Conservation (phyloP, 1,284 basidiomycete species). For the Ustilago curta region DNA sequence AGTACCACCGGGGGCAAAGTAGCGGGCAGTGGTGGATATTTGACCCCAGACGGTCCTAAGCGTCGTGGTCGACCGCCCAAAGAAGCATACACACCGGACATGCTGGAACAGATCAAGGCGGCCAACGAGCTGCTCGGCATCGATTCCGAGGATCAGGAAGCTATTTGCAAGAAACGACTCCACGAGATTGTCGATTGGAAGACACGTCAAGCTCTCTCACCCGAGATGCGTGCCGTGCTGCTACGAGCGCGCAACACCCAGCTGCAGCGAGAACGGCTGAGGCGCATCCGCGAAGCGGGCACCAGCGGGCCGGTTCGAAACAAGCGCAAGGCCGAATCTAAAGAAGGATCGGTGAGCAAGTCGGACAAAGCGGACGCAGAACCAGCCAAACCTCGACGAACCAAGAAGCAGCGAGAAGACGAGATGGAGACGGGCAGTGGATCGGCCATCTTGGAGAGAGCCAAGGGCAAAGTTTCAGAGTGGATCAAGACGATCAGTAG, state of each 20-base stretch:
- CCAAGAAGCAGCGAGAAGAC: neutral
- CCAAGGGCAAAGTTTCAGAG: conserved; percentile 29
- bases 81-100: conserved; percentile 15
- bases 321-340: neutral
- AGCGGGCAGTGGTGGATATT: conserved; percentile 4
- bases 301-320: neutral
- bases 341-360: neutral
- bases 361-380: neutral
- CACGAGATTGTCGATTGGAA: conserved; percentile 18
- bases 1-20: conserved; percentile 23
- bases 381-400: neutral
- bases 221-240: conserved; percentile 21
- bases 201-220: conserved; percentile 7
- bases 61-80: conserved; percentile 29
- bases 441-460: conserved; percentile 21
- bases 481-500: conserved; percentile 40
- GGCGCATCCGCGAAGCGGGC: conserved; percentile 5
- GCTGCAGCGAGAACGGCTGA: conserved; percentile 16
- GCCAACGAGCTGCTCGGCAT: conserved; percentile 25
- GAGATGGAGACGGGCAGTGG: conserved; percentile 16
- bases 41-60: conserved; percentile 1
- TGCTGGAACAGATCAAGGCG: conserved; percentile 22
- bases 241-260: conserved; percentile 21
- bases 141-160: neutral
- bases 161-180: neutral